Percentiles rank a stretch among this genome's conserved stretches.
Evolutionary conservation across 352 stramenopile species (phyloP).

Genomic region (Globisporangium nunn): DNA sequence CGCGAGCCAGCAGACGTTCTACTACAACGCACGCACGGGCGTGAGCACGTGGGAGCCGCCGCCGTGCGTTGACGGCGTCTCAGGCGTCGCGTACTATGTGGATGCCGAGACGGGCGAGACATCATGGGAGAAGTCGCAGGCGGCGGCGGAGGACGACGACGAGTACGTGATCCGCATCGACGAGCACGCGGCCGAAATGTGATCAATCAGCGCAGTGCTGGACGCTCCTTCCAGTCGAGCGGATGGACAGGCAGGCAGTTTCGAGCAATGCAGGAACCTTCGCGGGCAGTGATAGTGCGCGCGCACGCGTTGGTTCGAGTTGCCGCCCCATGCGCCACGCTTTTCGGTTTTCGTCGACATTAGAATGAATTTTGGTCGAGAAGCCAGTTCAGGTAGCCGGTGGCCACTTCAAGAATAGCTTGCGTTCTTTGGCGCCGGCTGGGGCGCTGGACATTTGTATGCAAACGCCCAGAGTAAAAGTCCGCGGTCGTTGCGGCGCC

Average conservation of each 20-base stretch:
- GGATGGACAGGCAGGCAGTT: too few relatives aligned
- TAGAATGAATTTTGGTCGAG: too few relatives aligned
- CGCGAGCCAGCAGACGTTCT: conserved; percentile 46
- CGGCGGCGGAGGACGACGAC: conserved; percentile 1
- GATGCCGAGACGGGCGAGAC: conserved; percentile 41
- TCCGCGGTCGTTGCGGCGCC: too few relatives aligned
- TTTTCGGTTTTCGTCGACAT: too few relatives aligned
- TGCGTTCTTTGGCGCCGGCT: neutral
- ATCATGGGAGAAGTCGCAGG: conserved; percentile 33
- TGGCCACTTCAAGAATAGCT: neutral
- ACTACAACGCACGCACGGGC: conserved; percentile 56
- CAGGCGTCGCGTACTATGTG: conserved; percentile 40
- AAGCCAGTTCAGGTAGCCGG: neutral
- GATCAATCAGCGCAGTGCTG: too few relatives aligned
- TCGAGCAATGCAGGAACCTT: neutral
- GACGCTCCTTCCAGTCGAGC: too few relatives aligned
- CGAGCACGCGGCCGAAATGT: conserved; percentile 4
- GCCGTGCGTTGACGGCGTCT: conserved; percentile 35
- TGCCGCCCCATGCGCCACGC: too few relatives aligned
- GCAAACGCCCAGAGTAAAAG: neutral
- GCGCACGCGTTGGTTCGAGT: too few relatives aligned
- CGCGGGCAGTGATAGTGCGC: too few relatives aligned
- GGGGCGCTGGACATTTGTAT: neutral
- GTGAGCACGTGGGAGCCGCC: conserved; percentile 56
- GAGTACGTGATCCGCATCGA: conserved; percentile 42